Percentiles rank a stretch among this genome's conserved stretches.
These are phyloP conservation scores for Zymoseptoria crescenta DNA, from an alignment of 2,329 filamentous ascomycete genomes.

Conservation along the genomic window DNA sequence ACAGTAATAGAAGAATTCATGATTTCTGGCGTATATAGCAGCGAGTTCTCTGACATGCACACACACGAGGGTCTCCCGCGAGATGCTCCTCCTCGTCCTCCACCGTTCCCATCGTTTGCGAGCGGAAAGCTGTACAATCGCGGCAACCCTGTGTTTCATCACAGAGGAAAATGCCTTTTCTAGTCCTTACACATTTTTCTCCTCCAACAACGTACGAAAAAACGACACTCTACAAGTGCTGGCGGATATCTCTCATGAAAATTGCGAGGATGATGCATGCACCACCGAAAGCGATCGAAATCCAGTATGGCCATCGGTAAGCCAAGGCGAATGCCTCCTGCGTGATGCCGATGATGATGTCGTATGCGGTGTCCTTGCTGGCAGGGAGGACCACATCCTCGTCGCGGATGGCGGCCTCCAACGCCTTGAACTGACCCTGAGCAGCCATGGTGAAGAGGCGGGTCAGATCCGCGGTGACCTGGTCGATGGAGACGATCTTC, in stretches of 20 bases:
- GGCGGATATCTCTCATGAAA: constrained; percentile 27
- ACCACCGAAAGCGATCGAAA: constrained; percentile 28
- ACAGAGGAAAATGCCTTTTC: background rate
- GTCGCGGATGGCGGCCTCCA: background rate
- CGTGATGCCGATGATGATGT: constrained; percentile 18
- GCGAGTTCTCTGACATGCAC: background rate
- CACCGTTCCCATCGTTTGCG: background rate
- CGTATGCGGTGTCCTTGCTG: constrained; percentile 18
- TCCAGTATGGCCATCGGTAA: constrained; percentile 28
- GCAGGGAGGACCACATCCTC: background rate
- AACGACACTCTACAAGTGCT: constrained; percentile 19
- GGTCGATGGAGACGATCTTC: background rate
- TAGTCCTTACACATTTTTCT: background rate
- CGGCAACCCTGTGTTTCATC: background rate
- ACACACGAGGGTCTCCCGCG: background rate
- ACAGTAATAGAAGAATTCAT: background rate
- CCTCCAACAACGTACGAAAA: background rate
- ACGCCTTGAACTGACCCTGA: constrained; percentile 14
- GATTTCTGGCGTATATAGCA: background rate
- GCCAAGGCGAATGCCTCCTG: constrained; percentile 24
- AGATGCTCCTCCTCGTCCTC: background rate
- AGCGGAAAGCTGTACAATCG: background rate
- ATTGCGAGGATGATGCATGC: constrained; percentile 23
- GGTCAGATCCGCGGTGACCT: constrained; percentile 8
- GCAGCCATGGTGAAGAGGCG: constrained; percentile 16